Evolutionary conservation across 2,329 filamentous ascomycete genomes (phyloP).

Genomic region (Colletotrichum ledebouriae): DNA sequence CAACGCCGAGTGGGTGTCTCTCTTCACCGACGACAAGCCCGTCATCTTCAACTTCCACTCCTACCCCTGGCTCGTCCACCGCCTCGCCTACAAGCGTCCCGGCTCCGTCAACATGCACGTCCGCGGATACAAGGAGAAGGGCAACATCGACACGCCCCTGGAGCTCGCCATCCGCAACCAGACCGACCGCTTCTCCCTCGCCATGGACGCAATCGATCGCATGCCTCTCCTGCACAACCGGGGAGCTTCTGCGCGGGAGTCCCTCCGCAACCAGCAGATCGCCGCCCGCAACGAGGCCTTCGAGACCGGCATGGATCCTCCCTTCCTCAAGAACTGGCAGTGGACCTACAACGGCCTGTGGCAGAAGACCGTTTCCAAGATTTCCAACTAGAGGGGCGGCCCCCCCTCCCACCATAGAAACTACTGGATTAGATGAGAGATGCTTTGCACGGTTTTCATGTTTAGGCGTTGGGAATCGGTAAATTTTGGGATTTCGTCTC

Average conservation of each 20-base stretch:
- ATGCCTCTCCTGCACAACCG: conserved; percentile 74
- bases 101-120: conserved; percentile 78
- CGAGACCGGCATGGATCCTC: conserved; percentile 78
- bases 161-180: conserved; percentile 84
- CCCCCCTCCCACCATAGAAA: background rate
- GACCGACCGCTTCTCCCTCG: conserved; percentile 82
- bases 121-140: conserved; percentile 85
- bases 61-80: conserved; percentile 84
- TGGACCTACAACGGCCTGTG: conserved; percentile 67
- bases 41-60: conserved; percentile 89
- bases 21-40: conserved; percentile 80
- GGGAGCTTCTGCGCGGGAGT: conserved; percentile 72
- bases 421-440: conserved; percentile 9
- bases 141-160: conserved; percentile 85
- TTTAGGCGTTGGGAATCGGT: conserved; percentile 13
- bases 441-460: conserved; percentile 1
- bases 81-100: conserved; percentile 80
- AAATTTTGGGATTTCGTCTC: background rate
- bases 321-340: conserved; percentile 74
- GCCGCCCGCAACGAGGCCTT: conserved; percentile 74
- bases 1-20: conserved; percentile 73
- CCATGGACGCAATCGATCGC: conserved; percentile 81
- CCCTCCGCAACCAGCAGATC: conserved; percentile 74
- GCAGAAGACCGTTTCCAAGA: conserved; percentile 48
- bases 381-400: conserved; percentile 28